These are phyloP conservation scores for Penicillium riverlandense DNA, from an alignment of 495 filamentous ascomycete species.

Conservation along the genomic window DNA sequence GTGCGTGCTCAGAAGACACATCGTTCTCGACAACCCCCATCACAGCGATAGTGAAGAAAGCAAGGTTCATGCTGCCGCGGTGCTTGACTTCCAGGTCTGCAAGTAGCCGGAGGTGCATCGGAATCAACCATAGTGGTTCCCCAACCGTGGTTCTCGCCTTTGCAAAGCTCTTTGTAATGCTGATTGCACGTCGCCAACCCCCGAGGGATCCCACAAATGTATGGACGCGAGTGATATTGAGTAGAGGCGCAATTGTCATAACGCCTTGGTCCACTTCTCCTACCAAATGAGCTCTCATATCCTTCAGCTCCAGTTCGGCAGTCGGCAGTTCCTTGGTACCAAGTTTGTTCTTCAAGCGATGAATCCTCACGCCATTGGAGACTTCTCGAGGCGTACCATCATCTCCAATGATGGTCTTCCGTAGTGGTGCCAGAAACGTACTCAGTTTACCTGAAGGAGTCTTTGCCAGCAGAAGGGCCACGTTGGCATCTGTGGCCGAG, in stretches of 20 bases:
- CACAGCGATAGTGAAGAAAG: constrained; percentile 53
- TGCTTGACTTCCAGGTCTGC: constrained; percentile 47
- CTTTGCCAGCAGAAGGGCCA: constrained; percentile 64
- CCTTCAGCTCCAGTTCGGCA: constrained; percentile 58
- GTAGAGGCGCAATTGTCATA: constrained; percentile 54
- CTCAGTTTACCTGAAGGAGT: constrained; percentile 48
- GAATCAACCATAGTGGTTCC: constrained; percentile 44
- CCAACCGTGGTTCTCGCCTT: constrained; percentile 46
- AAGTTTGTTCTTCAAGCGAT: constrained; percentile 62
- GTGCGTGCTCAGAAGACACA: constrained; percentile 8
- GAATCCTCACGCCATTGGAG: constrained; percentile 58
- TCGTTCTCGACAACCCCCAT: constrained; percentile 44
- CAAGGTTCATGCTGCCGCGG: constrained; percentile 50
- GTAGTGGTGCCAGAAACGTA: constrained; percentile 62
- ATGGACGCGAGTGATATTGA: constrained; percentile 65
- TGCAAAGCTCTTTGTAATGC: constrained; percentile 52
- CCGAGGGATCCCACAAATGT: constrained; percentile 50
- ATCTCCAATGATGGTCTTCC: constrained; percentile 27
- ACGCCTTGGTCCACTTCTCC: constrained; percentile 58
- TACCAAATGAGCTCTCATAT: constrained; percentile 57
- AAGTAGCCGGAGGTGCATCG: constrained; percentile 55
- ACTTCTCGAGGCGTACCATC: constrained; percentile 18
- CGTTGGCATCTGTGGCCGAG: constrained; percentile 63
- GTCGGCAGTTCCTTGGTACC: constrained; percentile 64
- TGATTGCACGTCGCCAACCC: constrained; percentile 53